Evolutionary conservation across 805 yeast genomes (phyloP), one percentile per base, ranked within the genome.

Genomic region (Yamadazyma sp.): DNA sequence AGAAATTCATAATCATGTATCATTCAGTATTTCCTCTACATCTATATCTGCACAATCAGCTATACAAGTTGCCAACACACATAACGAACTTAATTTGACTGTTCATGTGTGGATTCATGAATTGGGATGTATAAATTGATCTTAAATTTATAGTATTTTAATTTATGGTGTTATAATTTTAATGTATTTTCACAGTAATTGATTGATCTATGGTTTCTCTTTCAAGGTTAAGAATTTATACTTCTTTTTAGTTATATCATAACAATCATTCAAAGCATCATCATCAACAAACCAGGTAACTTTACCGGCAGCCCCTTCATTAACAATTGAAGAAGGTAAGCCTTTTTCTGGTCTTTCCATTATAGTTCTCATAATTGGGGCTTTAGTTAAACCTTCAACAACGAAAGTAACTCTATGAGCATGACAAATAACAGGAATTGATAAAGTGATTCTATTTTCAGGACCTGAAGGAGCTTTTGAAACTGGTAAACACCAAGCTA

Each of bases 341-440:
- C 96, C 96, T 67, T 88, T 88, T 56, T 93, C 98, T 3, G 97
- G 97, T 55, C 96, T 77, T 65, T 91, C 98, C 87, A 91, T 84
- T 38, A 91, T 89, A 9, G 82, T 85, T 55, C 86, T 81, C 55
- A 91, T 76, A 35, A 91, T 81, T 3, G 95, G 95, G 3, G 96
- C 96, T 62, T 91, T 91, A 16, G 95, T 86, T 29, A 89, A 78
- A 48, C 98, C 98, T 65, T 91, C 96, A 4, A 93, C 97, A 25
- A 91, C 97, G 58, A 91, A 91, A 0, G 96, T 82, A 15, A 91
- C 94, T 51, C 95, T 71, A 52, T 82, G 89, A 1, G 97, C 82
- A 60, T 91, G 97, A 54, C 95, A 84, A 43, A 91, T 86, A 23
- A 91, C 98, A 1, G 98, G 98, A 22, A 91, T 82, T 0, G 96